Evolutionary conservation across 345 rosid genomes (phyloP).

Genomic region (Mallotus nudiflorus): DNA sequence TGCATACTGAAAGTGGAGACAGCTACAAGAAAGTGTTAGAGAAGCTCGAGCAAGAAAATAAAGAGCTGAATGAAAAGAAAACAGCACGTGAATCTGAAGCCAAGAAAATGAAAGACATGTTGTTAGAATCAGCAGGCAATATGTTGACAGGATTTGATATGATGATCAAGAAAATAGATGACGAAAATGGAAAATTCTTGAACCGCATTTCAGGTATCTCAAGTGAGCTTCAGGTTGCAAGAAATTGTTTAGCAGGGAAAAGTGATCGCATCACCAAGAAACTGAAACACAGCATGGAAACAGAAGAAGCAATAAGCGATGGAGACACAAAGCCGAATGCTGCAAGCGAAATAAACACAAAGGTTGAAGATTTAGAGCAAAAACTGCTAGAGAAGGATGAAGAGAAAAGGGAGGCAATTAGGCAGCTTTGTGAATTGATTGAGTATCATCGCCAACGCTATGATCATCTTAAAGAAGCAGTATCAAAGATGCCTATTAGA

Average conservation of each 20-base stretch:
- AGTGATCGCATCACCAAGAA: slow-evolving; percentile 10
- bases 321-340: background rate
- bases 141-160: slow-evolving; percentile 35
- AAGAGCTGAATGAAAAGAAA: slow-evolving; percentile 25
- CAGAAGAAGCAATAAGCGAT: too few species aligned
- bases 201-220: slow-evolving; percentile 38
- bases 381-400: slow-evolving; percentile 20
- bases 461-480: slow-evolving; percentile 24
- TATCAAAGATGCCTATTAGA: slow-evolving; percentile 25
- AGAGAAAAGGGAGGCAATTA: slow-evolving; percentile 31
- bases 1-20: slow-evolving; percentile 61
- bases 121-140: slow-evolving; percentile 26
- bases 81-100: slow-evolving; percentile 32
- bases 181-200: slow-evolving; percentile 31
- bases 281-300: slow-evolving; percentile 13
- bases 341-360: slow-evolving; percentile 13
- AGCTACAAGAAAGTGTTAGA: slow-evolving; percentile 36
- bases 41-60: slow-evolving; percentile 37
- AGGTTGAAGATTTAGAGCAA: slow-evolving; percentile 14
- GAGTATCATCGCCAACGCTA: slow-evolving; percentile 35
- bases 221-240: slow-evolving; percentile 46
- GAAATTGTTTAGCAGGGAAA: slow-evolving; percentile 20
- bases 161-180: slow-evolving; percentile 36
- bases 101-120: slow-evolving; percentile 34
- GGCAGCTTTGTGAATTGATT: slow-evolving; percentile 24